These are phyloP conservation scores for Dendryphion nanum DNA, from an alignment of 2,329 filamentous ascomycete genomes.

Conservation along the genomic window DNA sequence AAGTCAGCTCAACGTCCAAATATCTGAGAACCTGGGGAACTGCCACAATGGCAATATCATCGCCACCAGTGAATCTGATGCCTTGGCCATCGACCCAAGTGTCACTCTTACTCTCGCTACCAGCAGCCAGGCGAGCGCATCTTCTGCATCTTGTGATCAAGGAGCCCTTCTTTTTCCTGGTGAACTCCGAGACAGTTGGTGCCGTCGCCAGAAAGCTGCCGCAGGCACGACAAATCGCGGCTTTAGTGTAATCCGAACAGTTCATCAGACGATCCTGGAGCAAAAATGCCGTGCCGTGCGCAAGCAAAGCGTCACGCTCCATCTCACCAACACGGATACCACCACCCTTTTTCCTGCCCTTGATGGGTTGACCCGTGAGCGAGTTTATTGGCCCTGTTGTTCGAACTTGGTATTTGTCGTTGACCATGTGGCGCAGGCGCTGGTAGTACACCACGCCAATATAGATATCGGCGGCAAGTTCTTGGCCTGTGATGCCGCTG, in stretches of 20 bases:
- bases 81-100: constrained; percentile 90
- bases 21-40: constrained; percentile 91
- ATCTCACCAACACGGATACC: constrained; percentile 99
- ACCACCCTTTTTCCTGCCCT: constrained; percentile 92
- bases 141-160: constrained; percentile 74
- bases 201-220: constrained; percentile 89
- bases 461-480: constrained; percentile 93
- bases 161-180: constrained; percentile 61
- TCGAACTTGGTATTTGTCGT: constrained; percentile 98
- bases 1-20: constrained; percentile 90
- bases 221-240: constrained; percentile 86
- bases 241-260: constrained; percentile 88
- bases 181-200: constrained; percentile 61
- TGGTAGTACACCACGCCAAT: constrained; percentile 98
- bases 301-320: constrained; percentile 93
- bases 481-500: constrained; percentile 91
- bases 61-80: constrained; percentile 79
- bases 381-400: constrained; percentile 91
- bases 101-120: constrained; percentile 60
- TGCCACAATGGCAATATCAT: constrained; percentile 86
- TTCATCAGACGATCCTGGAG: constrained; percentile 95
- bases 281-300: constrained; percentile 91
- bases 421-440: constrained; percentile 97
- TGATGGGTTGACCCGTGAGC: constrained; percentile 93
- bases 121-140: constrained; percentile 62